Percentiles rank a stretch among this genome's conserved stretches.
phyloP scores from a whole-genome alignment of 192 early-diverging fungal genomes.

The Backusella liffmaniae region DNA sequence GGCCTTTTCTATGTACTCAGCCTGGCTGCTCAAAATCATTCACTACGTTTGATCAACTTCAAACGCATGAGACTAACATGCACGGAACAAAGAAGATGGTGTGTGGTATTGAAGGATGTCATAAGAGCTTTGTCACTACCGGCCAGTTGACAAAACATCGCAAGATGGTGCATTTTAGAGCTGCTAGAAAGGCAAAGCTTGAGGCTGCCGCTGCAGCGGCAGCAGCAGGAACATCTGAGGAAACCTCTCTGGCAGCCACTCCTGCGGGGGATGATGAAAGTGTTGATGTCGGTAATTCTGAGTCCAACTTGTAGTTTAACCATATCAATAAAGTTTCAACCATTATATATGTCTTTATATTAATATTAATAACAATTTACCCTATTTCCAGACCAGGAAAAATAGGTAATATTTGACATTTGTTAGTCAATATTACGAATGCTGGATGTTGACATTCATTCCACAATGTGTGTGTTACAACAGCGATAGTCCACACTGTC shows the following conservation, averaged over 20 bases:
- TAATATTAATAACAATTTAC: neutral
- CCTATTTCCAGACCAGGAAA: no score
- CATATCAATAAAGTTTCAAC: neutral
- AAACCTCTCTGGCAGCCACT: neutral
- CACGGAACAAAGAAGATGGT: slow-evolving; percentile 40
- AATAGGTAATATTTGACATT: no score
- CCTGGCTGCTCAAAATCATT: slow-evolving; percentile 38
- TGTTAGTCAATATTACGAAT: no score
- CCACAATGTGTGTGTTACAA: no score
- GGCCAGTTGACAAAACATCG: slow-evolving; percentile 41
- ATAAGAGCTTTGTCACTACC: slow-evolving; percentile 37
- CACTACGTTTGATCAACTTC: slow-evolving; percentile 33
- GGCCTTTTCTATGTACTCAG: slow-evolving; percentile 38
- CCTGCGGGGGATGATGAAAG: slow-evolving; percentile 9
- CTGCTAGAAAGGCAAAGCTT: slow-evolving; percentile 27
- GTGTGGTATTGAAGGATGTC: slow-evolving; percentile 38
- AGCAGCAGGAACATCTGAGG: slow-evolving; percentile 9
- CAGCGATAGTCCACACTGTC: neutral
- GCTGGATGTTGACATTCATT: no score
- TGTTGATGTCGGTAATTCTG: slow-evolving; percentile 12
- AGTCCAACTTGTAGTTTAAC: neutral
- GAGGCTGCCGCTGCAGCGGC: slow-evolving; percentile 22
- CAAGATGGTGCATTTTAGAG: slow-evolving; percentile 42
- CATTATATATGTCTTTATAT: neutral
- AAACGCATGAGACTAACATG: slow-evolving; percentile 40